Percentiles rank a stretch among this genome's conserved stretches.
phyloP scores from a whole-genome alignment of 768 basidiomycete species.

The Naganishia kalamii region DNA sequence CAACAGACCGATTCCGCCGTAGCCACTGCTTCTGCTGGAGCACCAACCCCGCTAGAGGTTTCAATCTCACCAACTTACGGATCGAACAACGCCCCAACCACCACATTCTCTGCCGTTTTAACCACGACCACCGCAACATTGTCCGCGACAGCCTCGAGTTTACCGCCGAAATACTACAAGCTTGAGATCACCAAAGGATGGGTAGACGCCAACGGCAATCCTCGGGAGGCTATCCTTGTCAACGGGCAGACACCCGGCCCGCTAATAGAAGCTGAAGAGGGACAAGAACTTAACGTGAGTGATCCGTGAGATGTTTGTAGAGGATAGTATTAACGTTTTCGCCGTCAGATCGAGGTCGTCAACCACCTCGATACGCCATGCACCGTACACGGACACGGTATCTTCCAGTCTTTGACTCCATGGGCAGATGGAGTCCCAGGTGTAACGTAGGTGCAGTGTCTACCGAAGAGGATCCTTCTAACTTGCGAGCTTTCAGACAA shows the following conservation, averaged over 20 bases:
- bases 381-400: constrained; percentile 14
- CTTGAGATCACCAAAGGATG: constrained; percentile 3
- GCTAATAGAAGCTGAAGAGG: constrained; percentile 20
- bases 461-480: no score
- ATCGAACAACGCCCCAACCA: neutral
- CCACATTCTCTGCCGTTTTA: neutral
- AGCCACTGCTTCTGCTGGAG: neutral
- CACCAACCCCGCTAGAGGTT: neutral
- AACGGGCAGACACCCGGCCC: constrained; percentile 24
- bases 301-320: no score
- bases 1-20: neutral
- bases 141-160: neutral
- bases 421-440: constrained; percentile 20
- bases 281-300: constrained; percentile 17
- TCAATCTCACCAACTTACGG: neutral
- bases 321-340: neutral
- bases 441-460: constrained; percentile 12
- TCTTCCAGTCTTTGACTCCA: constrained; percentile 12
- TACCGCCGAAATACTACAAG: constrained; percentile 18
- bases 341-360: constrained; percentile 8
- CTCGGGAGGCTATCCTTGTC: constrained; percentile 17
- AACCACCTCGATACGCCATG: constrained; percentile 12
- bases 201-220: constrained; percentile 17
- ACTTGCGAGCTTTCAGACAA: constrained; percentile 6
- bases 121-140: neutral